Base-by-base conservation (phyloP, 2,329 filamentous ascomycete species). In the Colletotrichum cereale region DNA sequence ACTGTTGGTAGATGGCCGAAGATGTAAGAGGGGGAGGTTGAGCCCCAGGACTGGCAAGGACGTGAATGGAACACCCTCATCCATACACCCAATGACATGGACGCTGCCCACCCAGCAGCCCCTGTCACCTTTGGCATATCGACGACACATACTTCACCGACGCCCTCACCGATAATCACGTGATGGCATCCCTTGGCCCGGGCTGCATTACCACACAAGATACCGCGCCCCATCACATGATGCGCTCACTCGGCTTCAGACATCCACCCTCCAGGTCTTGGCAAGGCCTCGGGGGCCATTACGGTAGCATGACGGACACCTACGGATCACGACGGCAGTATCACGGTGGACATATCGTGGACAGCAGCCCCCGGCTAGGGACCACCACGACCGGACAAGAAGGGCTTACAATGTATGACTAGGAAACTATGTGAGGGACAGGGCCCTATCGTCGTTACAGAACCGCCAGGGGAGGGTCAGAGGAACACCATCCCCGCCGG, bases 201-300 rank as follows among this genome's bases (percentile, higher is more conserved):
- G 44, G 24, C 44, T n/a, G 5, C 29, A 55, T n/a, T 24, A 61
- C 31, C 47, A 38, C 24, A 48, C 21, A 42, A 31, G 56, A 40
- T 21, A n/a, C 57, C 21, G 47, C 26, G 44, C 24, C 29, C 21
- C 60, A 67, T 74, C 72, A 74, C 72, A 73, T 74, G 72, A 71
- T 74, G 21, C 36, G 42, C 16, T 44, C 29, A 40, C 38, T 60
- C 57, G 38, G 16, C n/a, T 38, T n/a, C 44, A 21, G n/a, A 56
- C 24, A 18, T 1, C 12, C 24, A 11, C 47, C 38, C 26, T 31
- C 7, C 11, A 5, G 50, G 16, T 42, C 21, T 36, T 16, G 29
- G 40, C 50, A 50, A 18, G n/a, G 29, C 21, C 42, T 11, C 2
- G 48, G 42, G 7, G 7, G 0, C 29, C 1, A 10, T 64, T 55